Base-by-base conservation (phyloP, 2,329 filamentous ascomycete genomes). In the Penicillium sp. region DNA sequence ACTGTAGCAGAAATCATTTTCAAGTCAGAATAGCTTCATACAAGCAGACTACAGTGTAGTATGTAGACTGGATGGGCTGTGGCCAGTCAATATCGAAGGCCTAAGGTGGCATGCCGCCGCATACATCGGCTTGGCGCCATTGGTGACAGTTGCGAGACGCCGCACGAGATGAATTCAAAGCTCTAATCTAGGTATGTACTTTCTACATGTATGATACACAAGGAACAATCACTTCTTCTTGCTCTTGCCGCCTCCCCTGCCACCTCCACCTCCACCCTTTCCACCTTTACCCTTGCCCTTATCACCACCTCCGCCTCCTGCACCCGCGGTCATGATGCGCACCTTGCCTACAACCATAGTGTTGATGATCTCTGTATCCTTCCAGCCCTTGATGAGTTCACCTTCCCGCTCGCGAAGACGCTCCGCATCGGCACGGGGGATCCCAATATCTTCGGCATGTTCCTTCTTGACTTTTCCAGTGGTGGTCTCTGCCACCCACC, bases 361-460 rank as follows among this genome's bases (percentile, higher is more conserved):
- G 59, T 92, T 91, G 47, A 90, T 81, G 13, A 89, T 80, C 72
- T 95, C 91, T 52, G 88, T 84, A 18, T 89, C 82, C 71, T 90
- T 93, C 75, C 90, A 83, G 0, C 76, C 81, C 71, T 86, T 87
- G 53, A 97, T 79, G 30, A 95, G 72, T 67, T 95, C 91, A n/a
- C 87, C 80, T 70, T 97, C 93, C 13, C 84, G 75, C 0, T 88
- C 88, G 83, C 89, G 93, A 69, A 95, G 88, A 62, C 80, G 81
- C 74, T 95, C 89, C 10, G 76, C 77, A 62, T 87, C 85, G 45
- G 72, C 69, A 31, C 76, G 74, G 49, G 73, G 57, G 16, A 67
- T 59, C 1, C 68, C 67, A 27, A 58, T 72, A 64, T 86, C 82
- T 63, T 88, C 84, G 0, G 86, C 66, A 19, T 79, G 75, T 52